Conservation (phyloP, 139 green algal species). For the Tetraselmis striata region DNA sequence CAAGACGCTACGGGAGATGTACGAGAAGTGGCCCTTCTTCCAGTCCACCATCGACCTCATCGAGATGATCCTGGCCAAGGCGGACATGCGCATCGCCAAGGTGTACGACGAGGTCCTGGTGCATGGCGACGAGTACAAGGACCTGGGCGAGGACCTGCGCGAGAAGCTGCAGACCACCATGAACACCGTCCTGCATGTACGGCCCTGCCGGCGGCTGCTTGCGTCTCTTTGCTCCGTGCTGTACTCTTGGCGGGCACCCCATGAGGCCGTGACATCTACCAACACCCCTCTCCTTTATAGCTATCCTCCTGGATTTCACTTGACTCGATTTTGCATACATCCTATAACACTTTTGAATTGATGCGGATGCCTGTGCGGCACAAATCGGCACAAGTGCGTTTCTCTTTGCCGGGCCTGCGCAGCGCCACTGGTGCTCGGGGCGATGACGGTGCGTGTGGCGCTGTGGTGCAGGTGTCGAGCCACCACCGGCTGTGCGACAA, state of each 20-base stretch:
- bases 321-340: background rate
- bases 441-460: no score
- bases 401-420: no score
- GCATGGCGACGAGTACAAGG: conserved; percentile 31
- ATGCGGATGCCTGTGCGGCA: background rate
- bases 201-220: background rate
- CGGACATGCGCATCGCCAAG: conserved; percentile 73
- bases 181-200: conserved; percentile 42
- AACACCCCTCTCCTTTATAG: background rate
- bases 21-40: conserved; percentile 96
- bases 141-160: conserved; percentile 58
- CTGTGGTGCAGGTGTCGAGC: conserved; percentile 60
- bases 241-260: no score
- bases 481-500: conserved; percentile 61
- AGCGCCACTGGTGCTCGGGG: no score
- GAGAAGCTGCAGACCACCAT: conserved; percentile 46
- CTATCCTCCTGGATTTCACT: background rate
- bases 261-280: no score
- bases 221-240: background rate
- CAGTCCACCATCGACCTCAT: conserved; percentile 93
- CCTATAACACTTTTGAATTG: background rate
- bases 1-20: conserved; percentile 82
- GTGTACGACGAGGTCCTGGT: conserved; percentile 53
- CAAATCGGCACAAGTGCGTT: background rate
- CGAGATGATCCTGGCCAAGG: conserved; percentile 99